Base-by-base conservation (phyloP, 805 yeast genomes). In the Lachancea meyersii region DNA sequence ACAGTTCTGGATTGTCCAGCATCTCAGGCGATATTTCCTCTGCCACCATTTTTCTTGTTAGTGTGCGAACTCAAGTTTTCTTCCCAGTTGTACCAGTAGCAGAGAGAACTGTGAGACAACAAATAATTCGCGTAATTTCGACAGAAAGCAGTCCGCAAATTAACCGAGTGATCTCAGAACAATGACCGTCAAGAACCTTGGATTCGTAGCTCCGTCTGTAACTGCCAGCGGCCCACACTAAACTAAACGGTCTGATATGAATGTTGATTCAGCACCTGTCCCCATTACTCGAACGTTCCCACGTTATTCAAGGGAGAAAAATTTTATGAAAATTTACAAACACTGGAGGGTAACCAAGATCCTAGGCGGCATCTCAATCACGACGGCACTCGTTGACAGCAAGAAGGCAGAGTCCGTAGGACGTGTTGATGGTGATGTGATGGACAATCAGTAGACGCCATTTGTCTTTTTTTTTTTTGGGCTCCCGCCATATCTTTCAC, bases 1-100 rank as follows among this genome's bases (percentile, higher is more conserved):
- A 85, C n/a, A 85, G 69, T 57, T 83, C 94, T 1, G 95, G 94
- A 58, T 84, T 80, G 39, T 69, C 73, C 42, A 76, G 69, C 14
- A 81, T 75, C 46, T 80, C 88, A 32, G 69, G 72, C 11, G 73
- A 71, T 35, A 76, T 55, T 38, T 63, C 69, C 23, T 47, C 51
- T 3, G 40, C 26, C 3, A 40, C 50, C 52, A 49, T 48, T 28
- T 30, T 21, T 22, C 20, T 17, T 19, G n/a, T 5, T 13, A 16
- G 17, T 23, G 17, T 4, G 32, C 32, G 18, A 30, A 14, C 13
- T 10, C 13, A 14, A 10, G 28, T 26, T 10, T 14, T 26, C 28
- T 11, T n/a, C n/a, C n/a, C n/a, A 13, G 28, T 26, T 26, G 6
- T 26, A 6, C 14, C 13, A 26, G 28, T 10, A 4, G 28, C 13